Percentiles rank a stretch among this genome's conserved stretches.
phyloP scores from a whole-genome alignment of 2,329 filamentous ascomycete species.

The Stemphylium lycopersici region DNA sequence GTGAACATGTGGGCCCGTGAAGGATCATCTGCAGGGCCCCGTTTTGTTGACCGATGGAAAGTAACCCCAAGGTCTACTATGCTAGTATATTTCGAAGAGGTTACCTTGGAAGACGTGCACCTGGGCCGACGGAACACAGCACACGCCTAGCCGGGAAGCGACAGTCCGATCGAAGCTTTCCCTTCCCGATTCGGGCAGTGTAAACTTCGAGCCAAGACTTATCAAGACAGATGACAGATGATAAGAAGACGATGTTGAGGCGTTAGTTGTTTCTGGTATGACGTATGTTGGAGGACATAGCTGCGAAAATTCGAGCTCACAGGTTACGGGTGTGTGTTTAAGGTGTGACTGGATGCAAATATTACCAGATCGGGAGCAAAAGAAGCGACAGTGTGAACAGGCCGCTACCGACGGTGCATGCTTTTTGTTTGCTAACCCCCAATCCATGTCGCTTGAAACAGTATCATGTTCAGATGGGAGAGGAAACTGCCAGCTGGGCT shows the following conservation, averaged over 20 bases:
- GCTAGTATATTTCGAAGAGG: not conserved
- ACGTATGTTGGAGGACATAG: not conserved
- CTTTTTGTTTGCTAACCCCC: not conserved
- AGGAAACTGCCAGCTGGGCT: too few species aligned
- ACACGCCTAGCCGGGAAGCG: not conserved
- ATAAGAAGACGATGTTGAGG: not conserved
- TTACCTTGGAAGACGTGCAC: not conserved
- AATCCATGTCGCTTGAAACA: not conserved
- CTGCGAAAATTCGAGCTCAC: not conserved
- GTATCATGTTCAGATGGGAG: too few species aligned
- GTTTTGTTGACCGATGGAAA: not conserved
- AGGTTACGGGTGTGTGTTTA: not conserved
- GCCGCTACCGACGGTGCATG: not conserved
- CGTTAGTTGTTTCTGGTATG: not conserved
- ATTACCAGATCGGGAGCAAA: not conserved
- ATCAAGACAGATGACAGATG: not conserved
- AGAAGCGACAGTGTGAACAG: not conserved
- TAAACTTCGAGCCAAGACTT: not conserved
- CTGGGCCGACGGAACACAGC: not conserved
- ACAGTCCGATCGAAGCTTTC: not conserved
- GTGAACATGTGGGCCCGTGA: conserved; percentile 1
- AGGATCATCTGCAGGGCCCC: not conserved
- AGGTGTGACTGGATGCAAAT: not conserved
- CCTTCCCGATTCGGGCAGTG: not conserved
- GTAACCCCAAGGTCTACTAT: not conserved